Percentiles rank a stretch among this genome's conserved stretches.
phyloP scores from a whole-genome alignment of 495 filamentous ascomycete species.

The Aspergillus panamensis region DNA sequence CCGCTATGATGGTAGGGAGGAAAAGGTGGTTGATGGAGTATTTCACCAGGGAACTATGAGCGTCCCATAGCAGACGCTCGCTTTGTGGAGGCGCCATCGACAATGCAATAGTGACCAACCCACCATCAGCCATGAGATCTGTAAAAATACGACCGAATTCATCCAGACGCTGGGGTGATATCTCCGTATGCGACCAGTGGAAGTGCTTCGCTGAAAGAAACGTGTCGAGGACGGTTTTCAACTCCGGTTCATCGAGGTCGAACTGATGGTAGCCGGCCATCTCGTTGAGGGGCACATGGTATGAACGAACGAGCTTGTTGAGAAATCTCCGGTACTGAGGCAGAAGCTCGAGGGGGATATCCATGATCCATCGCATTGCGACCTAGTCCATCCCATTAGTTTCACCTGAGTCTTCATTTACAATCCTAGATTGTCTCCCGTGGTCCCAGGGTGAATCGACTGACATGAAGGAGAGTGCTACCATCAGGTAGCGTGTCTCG shows the following conservation, averaged over 20 bases:
- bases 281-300: background rate
- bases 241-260: background rate
- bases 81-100: background rate
- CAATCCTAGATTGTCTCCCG: background rate
- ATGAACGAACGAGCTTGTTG: background rate
- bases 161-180: background rate
- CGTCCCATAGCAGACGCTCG: background rate
- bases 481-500: background rate
- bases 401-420: no score
- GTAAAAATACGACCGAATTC: background rate
- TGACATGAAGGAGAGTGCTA: constrained; percentile 5
- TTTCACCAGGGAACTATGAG: background rate
- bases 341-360: background rate
- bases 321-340: background rate
- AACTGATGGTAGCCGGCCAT: background rate
- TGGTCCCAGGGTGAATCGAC: background rate
- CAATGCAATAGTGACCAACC: background rate
- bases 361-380: background rate
- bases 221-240: background rate
- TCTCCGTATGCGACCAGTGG: background rate
- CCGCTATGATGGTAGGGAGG: background rate
- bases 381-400: background rate
- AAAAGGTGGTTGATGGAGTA: background rate
- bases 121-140: background rate
- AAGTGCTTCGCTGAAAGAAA: background rate